These are phyloP conservation scores for Lagenidium sp. DNA, from an alignment of 352 stramenopile species.

Conservation along the genomic window DNA sequence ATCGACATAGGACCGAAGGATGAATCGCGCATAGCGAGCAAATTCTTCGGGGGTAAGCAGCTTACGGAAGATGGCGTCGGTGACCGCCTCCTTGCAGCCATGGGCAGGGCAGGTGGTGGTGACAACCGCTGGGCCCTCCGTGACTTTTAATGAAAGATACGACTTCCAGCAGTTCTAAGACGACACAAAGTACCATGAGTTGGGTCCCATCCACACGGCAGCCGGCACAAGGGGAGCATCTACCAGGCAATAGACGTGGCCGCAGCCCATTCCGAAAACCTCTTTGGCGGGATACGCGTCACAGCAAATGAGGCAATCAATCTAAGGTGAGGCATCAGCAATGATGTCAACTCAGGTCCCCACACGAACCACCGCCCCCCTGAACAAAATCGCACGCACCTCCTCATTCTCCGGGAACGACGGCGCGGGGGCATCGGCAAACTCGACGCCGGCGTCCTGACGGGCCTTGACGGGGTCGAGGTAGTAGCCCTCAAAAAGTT, in stretches of 20 bases:
- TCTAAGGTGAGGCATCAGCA: constrained; percentile 14
- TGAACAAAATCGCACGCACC: constrained; percentile 22
- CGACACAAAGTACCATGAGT: background rate
- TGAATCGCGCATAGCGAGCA: constrained; percentile 86
- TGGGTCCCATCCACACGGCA: background rate
- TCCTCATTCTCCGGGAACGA: constrained; percentile 23
- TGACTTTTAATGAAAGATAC: constrained; percentile 82
- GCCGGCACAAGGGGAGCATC: constrained; percentile 48
- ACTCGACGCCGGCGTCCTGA: constrained; percentile 50
- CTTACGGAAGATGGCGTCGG: constrained; percentile 55
- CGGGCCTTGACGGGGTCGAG: constrained; percentile 45
- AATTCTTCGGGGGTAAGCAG: constrained; percentile 68
- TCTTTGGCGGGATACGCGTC: constrained; percentile 74
- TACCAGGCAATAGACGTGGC: constrained; percentile 94
- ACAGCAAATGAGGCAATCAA: constrained; percentile 93
- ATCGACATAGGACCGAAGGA: constrained; percentile 97
- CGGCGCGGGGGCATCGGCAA: constrained; percentile 26
- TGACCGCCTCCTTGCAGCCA: constrained; percentile 89
- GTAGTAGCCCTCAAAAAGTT: constrained; percentile 85
- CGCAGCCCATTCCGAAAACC: constrained; percentile 92
- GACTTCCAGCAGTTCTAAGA: constrained; percentile 73
- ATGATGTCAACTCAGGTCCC: too few species aligned
- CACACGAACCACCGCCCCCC: too few species aligned
- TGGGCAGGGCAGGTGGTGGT: constrained; percentile 93
- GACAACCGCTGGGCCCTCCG: constrained; percentile 91